phyloP scores from a whole-genome alignment of 345 rosid species.

The Euphorbia lathyris region DNA sequence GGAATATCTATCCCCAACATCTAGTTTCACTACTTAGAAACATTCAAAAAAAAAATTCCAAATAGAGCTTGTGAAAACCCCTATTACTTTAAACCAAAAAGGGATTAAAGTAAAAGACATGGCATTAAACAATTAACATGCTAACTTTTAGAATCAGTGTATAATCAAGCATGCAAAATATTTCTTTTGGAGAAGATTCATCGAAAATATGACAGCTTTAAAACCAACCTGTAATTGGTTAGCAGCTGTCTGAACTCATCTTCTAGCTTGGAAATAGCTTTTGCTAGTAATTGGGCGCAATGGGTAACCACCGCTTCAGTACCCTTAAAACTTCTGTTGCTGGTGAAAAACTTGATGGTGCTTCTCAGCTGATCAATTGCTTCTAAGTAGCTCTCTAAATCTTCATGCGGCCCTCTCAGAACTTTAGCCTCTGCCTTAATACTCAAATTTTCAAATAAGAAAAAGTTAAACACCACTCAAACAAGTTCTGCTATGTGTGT shows the following conservation, averaged over 20 bases:
- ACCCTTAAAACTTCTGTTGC: conserved; percentile 56
- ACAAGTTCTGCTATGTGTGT: background rate
- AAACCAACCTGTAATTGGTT: conserved; percentile 68
- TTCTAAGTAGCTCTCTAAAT: conserved; percentile 79
- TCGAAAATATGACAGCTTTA: background rate
- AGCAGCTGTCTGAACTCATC: conserved; percentile 84
- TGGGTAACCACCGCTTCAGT: conserved; percentile 62
- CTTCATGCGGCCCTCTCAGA: conserved; percentile 95
- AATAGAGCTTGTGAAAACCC: no score
- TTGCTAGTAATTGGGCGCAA: conserved; percentile 64
- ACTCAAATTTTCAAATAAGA: background rate
- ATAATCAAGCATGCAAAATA: background rate
- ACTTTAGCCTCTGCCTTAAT: conserved; percentile 89
- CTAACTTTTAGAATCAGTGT: background rate
- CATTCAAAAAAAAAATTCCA: no score
- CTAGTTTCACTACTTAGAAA: background rate
- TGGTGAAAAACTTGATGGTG: conserved; percentile 63
- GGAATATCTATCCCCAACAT: no score
- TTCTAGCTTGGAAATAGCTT: conserved; percentile 82
- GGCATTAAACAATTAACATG: no score
- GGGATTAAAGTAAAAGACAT: no score
- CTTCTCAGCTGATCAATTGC: conserved; percentile 85
- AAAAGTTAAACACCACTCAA: background rate
- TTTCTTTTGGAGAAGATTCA: background rate
- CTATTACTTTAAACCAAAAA: no score